Evolutionary conservation across 139 green algal species (phyloP), one percentile per base, ranked within the genome.

Genomic region (Chlamydomonas urium): DNA sequence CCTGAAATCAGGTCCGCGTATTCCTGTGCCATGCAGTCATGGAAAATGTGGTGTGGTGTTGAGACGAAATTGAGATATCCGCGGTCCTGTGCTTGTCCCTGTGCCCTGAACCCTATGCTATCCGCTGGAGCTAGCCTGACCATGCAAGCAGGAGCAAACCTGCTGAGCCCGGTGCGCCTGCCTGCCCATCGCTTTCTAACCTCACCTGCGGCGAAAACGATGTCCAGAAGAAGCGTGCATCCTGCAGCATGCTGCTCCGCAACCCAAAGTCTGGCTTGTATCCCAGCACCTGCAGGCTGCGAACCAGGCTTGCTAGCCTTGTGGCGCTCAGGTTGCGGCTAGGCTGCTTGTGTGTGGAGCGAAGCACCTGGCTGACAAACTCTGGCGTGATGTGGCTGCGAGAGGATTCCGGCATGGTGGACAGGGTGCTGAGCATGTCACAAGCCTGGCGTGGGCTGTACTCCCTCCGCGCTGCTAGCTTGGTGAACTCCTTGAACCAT

Each of bases 401-500:
- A 28, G 21, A 19, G 23, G 6, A 10, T 6, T 19, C n/a, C 66
- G 73, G 73, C 53, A 79, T 37, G 24, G 53, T 42, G 38, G 66
- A 38, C 17, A 79, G 6, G 1, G 73, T 66, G 31, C 37, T 31
- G 28, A 79, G 50, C 2, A 79, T 38, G 42, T 79, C 66, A 26
- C 73, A 79, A 31, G 62, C 53, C 28, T 70, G 47, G 35, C 57
- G 65, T 26, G 35, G 65, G 53, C 69, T 57, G 66, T 79, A 79
- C 19, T 31, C 8, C 33, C 70, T 60, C 5, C 73, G 56, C 36
- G 33, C 57, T 1, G 50, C 29, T 2, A 79, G 59, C 33, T 68
- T 67, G 26, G 53, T 62, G 21, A 67, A 72, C 66, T 79, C 73
- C 8, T 28, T 57, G 47, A 65, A 62, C 73, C 73, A 79, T 1